Percentiles rank a stretch among this genome's conserved stretches.
phyloP scores from a whole-genome alignment of 306 rosid species.

The Neltuma alba region DNA sequence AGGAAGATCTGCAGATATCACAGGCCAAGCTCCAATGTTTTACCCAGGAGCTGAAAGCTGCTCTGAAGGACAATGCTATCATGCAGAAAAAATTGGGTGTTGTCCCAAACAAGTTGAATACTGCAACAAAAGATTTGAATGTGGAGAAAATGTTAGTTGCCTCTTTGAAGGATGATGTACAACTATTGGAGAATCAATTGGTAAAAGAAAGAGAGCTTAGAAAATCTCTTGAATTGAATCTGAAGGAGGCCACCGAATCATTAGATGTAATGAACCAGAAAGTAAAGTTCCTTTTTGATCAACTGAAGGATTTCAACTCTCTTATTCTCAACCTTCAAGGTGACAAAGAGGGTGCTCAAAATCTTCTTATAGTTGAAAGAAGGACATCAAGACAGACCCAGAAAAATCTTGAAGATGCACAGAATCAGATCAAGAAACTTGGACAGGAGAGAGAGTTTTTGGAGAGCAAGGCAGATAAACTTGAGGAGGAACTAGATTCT shows the following conservation, averaged over 20 bases:
- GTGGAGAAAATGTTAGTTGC: slow-evolving; percentile 58
- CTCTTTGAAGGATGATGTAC: slow-evolving; percentile 56
- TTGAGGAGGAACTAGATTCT: slow-evolving; percentile 67
- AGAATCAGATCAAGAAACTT: neutral
- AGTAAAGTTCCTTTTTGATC: neutral
- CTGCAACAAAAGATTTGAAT: slow-evolving; percentile 48
- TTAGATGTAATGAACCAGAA: slow-evolving; percentile 73
- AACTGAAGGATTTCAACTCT: neutral
- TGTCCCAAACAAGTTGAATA: slow-evolving; percentile 60
- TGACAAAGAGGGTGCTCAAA: neutral
- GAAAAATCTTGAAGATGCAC: neutral
- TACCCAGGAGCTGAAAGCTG: slow-evolving; percentile 46
- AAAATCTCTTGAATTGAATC: slow-evolving; percentile 58
- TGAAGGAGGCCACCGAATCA: slow-evolving; percentile 70
- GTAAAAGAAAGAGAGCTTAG: slow-evolving; percentile 55
- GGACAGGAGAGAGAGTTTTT: slow-evolving; percentile 57
- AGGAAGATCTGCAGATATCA: slow-evolving; percentile 53
- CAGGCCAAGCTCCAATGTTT: slow-evolving; percentile 50
- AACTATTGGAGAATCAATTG: slow-evolving; percentile 63
- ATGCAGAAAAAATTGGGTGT: slow-evolving; percentile 64
- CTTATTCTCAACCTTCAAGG: neutral
- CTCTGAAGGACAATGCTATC: slow-evolving; percentile 48
- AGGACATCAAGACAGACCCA: neutral
- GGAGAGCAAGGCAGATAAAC: slow-evolving; percentile 63
- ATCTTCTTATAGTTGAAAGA: neutral